Evolutionary conservation across 129 eudicot genomes (phyloP).

Genomic region (Dittrichia graveolens): DNA sequence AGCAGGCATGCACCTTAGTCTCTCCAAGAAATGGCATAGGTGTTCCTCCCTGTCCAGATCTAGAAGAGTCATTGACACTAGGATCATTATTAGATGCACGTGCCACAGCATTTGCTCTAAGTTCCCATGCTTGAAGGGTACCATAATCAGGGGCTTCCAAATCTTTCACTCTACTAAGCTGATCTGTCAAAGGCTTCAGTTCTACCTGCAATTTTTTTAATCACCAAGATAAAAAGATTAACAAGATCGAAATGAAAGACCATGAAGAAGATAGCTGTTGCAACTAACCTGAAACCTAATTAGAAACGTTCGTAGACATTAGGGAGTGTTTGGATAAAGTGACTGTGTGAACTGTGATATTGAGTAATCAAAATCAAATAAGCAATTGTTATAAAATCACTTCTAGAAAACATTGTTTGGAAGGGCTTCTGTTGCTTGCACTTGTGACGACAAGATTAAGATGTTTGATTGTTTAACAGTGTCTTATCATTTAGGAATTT

Average conservation of each 20-base stretch:
- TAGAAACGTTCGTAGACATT: not conserved
- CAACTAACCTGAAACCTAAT: not conserved
- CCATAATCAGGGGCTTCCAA: conserved; percentile 88
- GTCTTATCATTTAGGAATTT: not conserved
- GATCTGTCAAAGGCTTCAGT: conserved; percentile 82
- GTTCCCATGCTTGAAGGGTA: conserved; percentile 93
- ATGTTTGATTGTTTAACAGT: not conserved
- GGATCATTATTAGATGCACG: conserved; percentile 62
- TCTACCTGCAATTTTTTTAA: conserved; percentile 55
- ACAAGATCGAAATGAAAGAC: not conserved
- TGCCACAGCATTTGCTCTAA: conserved; percentile 67
- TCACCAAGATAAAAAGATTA: not conserved
- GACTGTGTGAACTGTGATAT: not conserved
- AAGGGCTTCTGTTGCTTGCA: not conserved
- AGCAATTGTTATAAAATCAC: too few species aligned
- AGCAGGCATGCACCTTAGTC: conserved; percentile 68
- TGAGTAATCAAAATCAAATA: too few species aligned
- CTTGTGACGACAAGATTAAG: not conserved
- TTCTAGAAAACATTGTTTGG: not conserved
- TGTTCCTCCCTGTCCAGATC: conserved; percentile 60
- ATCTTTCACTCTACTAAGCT: conserved; percentile 80
- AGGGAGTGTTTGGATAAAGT: not conserved
- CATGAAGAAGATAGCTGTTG: conserved; percentile 1
- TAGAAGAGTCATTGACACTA: conserved; percentile 57
- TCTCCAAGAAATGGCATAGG: conserved; percentile 93